phyloP scores from a whole-genome alignment of 768 basidiomycete species.

The Kwoniella heveanensis region DNA sequence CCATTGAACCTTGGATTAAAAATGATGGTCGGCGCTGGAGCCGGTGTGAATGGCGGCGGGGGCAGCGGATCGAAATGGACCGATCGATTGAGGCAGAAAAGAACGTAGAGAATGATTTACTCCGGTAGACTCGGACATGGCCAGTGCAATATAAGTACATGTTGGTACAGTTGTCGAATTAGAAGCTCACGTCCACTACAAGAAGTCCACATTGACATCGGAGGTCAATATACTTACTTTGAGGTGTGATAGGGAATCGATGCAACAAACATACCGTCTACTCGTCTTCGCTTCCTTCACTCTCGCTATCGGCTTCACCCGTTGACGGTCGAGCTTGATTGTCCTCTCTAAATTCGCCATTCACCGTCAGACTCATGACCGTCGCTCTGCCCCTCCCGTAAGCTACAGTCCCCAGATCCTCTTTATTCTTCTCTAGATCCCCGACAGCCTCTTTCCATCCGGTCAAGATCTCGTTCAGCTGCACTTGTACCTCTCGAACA shows the following conservation, averaged over 20 bases:
- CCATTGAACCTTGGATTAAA: background rate
- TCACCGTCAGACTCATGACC: constrained; percentile 33
- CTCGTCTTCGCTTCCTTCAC: constrained; percentile 15
- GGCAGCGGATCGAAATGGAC: constrained; percentile 39
- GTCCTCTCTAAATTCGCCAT: constrained; percentile 15
- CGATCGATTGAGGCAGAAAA: constrained; percentile 32
- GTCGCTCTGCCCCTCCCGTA: constrained; percentile 40
- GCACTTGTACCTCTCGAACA: constrained; percentile 25
- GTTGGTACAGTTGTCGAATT: background rate
- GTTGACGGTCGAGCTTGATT: background rate
- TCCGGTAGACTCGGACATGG: background rate
- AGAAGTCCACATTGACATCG: no score
- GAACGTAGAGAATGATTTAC: no score
- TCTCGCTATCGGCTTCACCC: background rate
- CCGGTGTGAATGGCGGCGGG: constrained; percentile 5
- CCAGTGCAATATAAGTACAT: no score
- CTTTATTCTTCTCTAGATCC: constrained; percentile 41
- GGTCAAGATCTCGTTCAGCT: constrained; percentile 40
- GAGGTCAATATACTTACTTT: no score
- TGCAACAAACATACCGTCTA: constrained; percentile 4
- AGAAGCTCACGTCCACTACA: no score
- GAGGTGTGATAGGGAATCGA: background rate
- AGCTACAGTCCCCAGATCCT: constrained; percentile 39
- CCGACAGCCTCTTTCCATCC: constrained; percentile 48
- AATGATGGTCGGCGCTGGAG: background rate